Percentiles rank a stretch among this genome's conserved stretches.
Evolutionary conservation across 192 early-diverging fungal species (phyloP).

Genomic region (Coemansia sp.): DNA sequence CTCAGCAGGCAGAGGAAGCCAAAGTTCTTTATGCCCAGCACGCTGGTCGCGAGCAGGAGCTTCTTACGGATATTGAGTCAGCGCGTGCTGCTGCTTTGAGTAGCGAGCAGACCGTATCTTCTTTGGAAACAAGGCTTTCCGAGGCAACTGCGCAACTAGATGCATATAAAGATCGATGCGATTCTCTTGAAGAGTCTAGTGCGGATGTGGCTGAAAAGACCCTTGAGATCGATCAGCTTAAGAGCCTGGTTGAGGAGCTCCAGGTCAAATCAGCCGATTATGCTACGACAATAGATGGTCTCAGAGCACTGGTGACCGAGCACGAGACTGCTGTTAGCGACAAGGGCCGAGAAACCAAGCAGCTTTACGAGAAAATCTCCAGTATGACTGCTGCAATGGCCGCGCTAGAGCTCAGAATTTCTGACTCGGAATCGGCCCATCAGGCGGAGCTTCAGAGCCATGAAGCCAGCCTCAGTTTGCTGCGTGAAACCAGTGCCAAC

Average conservation of each 20-base stretch:
- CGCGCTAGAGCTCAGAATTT: slow-evolving; percentile 1
- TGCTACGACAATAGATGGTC: not conserved
- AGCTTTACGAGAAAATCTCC: not conserved
- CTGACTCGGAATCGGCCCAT: not conserved
- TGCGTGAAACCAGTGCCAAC: not conserved
- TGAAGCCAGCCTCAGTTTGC: not conserved
- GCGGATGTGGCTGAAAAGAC: slow-evolving; percentile 2
- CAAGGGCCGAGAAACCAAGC: slow-evolving; percentile 9
- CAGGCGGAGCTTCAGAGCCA: not conserved
- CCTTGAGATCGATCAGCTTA: slow-evolving; percentile 2
- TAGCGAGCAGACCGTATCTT: not conserved
- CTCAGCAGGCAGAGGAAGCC: not conserved
- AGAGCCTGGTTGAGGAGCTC: not conserved
- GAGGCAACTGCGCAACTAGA: not conserved
- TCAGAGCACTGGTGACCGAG: slow-evolving; percentile 1
- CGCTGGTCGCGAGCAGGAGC: slow-evolving; percentile 1
- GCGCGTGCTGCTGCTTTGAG: not conserved
- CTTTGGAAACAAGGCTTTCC: not conserved
- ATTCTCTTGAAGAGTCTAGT: not conserved
- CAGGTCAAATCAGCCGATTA: not conserved
- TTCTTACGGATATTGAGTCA: not conserved
- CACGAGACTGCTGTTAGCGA: not conserved
- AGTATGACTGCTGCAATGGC: not conserved
- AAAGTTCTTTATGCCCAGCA: slow-evolving; percentile 7
- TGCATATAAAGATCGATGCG: slow-evolving; percentile 1